Conservation (phyloP, 192 early-diverging fungal genomes). For the Linnemannia schmuckeri region DNA sequence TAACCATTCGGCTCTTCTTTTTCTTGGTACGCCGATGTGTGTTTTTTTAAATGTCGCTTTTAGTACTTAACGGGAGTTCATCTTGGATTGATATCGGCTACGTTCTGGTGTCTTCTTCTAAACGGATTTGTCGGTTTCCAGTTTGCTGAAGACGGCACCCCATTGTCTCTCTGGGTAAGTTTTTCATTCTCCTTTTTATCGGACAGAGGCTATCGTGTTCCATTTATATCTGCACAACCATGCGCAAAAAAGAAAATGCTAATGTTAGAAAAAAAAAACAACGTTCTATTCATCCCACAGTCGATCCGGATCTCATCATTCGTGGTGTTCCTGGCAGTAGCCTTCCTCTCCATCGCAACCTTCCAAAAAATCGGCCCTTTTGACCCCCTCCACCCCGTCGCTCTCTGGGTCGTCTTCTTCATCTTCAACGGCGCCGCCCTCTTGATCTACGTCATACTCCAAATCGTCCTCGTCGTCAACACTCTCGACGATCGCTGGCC, state of each 20-base stretch:
- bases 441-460: slow-evolving; percentile 88
- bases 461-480: slow-evolving; percentile 94
- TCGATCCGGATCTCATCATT: slow-evolving; percentile 90
- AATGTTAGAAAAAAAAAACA: too few species aligned
- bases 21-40: background rate
- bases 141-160: slow-evolving; percentile 97
- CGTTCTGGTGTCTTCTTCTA: slow-evolving; percentile 92
- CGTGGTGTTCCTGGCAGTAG: slow-evolving; percentile 82
- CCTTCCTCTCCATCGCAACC: slow-evolving; percentile 86
- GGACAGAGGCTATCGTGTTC: too few species aligned
- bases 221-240: too few species aligned
- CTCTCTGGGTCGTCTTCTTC: slow-evolving; percentile 89
- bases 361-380: slow-evolving; percentile 79
- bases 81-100: slow-evolving; percentile 84
- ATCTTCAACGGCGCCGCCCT: slow-evolving; percentile 87
- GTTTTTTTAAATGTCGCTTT: slow-evolving; percentile 2
- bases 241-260: too few species aligned
- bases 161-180: slow-evolving; percentile 88
- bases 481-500: slow-evolving; percentile 98
- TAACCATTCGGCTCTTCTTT: too few species aligned
- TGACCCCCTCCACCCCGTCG: slow-evolving; percentile 71
- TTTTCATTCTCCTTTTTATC: background rate
- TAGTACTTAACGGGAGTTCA: slow-evolving; percentile 90
- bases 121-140: slow-evolving; percentile 98
- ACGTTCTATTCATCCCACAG: slow-evolving; percentile 21